phyloP scores from a whole-genome alignment of 1,284 basidiomycete species.

The Austropuccinia psidii region DNA sequence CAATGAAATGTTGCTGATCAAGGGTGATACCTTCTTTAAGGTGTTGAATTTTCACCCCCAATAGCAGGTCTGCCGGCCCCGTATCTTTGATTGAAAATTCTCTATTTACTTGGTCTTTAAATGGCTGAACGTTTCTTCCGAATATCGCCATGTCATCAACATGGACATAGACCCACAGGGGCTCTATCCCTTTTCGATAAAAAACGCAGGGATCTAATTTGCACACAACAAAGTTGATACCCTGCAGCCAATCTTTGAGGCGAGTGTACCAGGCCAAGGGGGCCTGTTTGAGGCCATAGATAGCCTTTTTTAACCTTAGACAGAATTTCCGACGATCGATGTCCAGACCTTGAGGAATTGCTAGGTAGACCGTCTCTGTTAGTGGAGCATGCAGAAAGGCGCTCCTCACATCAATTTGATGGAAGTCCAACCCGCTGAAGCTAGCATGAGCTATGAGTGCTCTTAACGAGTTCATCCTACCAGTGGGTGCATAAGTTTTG shows the following conservation, averaged over 20 bases:
- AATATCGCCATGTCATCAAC: not conserved
- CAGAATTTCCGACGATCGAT: not conserved
- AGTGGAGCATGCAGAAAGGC: not conserved
- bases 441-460: not conserved
- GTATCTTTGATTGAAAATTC: too few species aligned
- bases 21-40: too few species aligned
- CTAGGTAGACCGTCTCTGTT: not conserved
- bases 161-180: not conserved
- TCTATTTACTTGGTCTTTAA: too few species aligned
- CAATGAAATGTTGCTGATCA: too few species aligned
- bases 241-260: not conserved
- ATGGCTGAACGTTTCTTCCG: too few species aligned
- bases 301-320: not conserved
- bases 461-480: not conserved
- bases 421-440: too few species aligned
- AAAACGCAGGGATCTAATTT: not conserved
- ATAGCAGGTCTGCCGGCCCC: too few species aligned
- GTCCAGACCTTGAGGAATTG: not conserved
- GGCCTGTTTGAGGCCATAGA: conserved; percentile 13
- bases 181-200: not conserved
- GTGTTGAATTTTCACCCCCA: too few species aligned
- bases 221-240: not conserved
- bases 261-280: not conserved
- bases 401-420: not conserved
- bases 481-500: not conserved